Evolutionary conservation across 768 basidiomycete species (phyloP).

Genomic region (Serendipita sp.): DNA sequence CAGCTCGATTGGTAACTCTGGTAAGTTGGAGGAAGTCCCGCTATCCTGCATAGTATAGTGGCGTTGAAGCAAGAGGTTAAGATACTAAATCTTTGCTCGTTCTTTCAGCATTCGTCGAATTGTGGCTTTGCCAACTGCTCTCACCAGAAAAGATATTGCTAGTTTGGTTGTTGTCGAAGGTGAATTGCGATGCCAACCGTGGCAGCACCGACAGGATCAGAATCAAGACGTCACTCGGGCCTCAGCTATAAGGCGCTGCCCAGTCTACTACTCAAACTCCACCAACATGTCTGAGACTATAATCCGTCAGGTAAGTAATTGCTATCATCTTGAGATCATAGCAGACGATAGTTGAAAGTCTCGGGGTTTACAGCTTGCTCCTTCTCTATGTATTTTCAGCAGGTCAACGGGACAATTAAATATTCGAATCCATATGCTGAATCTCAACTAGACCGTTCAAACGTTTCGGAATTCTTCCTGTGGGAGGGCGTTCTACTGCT

Average conservation of each 20-base stretch:
- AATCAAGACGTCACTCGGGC: too few relatives aligned
- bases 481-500: conserved; percentile 12
- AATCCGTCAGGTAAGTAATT: conserved; percentile 27
- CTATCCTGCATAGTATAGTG: too few relatives aligned
- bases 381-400: conserved; percentile 51
- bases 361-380: conserved; percentile 23
- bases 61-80: too few relatives aligned
- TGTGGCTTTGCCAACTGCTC: too few relatives aligned
- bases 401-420: conserved; percentile 22
- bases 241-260: background rate
- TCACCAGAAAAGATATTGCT: too few relatives aligned
- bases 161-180: too few relatives aligned
- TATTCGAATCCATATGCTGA: background rate
- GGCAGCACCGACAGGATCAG: background rate
- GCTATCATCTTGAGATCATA: background rate
- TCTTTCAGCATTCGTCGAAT: too few relatives aligned
- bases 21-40: too few relatives aligned
- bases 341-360: background rate
- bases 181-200: background rate
- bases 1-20: background rate
- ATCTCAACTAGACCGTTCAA: conserved; percentile 4
- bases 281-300: conserved; percentile 18
- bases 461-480: conserved; percentile 19
- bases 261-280: background rate
- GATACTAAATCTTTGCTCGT: too few relatives aligned